Conservation (phyloP, 1,284 basidiomycete genomes). For the Ganoderma lucidum region DNA sequence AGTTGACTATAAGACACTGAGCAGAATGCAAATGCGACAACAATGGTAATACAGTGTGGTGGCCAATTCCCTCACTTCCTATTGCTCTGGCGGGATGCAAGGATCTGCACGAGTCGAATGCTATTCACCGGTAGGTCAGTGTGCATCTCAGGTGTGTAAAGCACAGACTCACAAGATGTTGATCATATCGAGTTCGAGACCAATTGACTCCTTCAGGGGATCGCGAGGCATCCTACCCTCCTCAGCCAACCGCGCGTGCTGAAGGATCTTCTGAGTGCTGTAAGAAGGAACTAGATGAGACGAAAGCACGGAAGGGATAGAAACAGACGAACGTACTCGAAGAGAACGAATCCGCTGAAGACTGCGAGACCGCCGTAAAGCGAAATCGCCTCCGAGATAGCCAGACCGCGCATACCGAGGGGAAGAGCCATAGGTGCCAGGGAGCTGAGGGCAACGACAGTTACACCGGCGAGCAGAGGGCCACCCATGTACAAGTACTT, state of each 20-base stretch:
- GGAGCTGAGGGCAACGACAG: conserved; percentile 86
- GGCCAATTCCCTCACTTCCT: conserved; percentile 46
- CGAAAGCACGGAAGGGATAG: neutral
- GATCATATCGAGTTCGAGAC: conserved; percentile 87
- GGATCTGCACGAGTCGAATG: conserved; percentile 84
- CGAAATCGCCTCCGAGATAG: conserved; percentile 80
- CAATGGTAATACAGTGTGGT: neutral
- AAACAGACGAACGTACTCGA: conserved; percentile 60
- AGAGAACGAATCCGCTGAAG: conserved; percentile 88
- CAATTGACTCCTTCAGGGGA: conserved; percentile 82
- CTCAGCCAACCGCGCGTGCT: conserved; percentile 79
- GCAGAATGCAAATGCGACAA: neutral
- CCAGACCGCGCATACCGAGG: conserved; percentile 79
- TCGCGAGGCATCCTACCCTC: conserved; percentile 74
- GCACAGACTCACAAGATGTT: conserved; percentile 75
- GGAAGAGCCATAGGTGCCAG: conserved; percentile 90
- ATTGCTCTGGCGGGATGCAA: conserved; percentile 69
- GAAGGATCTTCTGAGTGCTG: conserved; percentile 84
- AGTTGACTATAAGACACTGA: neutral
- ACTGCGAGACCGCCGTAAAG: conserved; percentile 90
- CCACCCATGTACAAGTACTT: conserved; percentile 89
- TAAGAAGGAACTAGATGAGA: neutral
- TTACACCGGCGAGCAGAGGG: conserved; percentile 84
- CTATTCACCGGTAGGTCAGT: conserved; percentile 44
- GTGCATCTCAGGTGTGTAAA: neutral